Evolutionary conservation across 495 filamentous ascomycete species (phyloP), one percentile per base, ranked within the genome.

Genomic region (Penicillium pulvis): DNA sequence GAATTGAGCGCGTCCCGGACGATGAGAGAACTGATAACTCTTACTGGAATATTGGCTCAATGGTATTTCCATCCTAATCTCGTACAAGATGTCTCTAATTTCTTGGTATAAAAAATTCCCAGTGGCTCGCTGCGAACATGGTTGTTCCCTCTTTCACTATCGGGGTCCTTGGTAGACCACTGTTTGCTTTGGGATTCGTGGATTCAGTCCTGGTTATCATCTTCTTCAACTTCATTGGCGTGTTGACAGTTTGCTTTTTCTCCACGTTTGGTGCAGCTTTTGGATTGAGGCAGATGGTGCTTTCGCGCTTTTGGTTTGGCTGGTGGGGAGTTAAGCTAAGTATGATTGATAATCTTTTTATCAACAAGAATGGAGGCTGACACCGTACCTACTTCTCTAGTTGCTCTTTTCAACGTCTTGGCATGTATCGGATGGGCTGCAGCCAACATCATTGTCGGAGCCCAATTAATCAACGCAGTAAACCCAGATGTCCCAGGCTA

Each of bases 241-340:
- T 80, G 0, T 53, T 75, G 4, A 66, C 79, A 4, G 76, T 79
- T n/a, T 80, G 79, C 4, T 85, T 81, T 53, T 72, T 83, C 23
- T 75, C 71, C 31, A 82, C 76, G 8, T 66, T 81, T 54, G 80
- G 80, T 0, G 76, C 82, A 4, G 74, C 79, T 49, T 78, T 77
- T 2, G 82, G 82, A 8, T 67, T 85, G 68, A 73, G 82, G 8
- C 82, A 84, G 65, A 83, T 85, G 78, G 71, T 84, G 2, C 75
- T 82, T 60, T 81, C 81, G 7, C 72, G 82, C 7, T 85, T 75
- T 57, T 77, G 75, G 51, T 85, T 81, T 50, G 81, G 82, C 61
- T 83, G 63, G 51, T 60, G 59, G 59, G 59, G 62, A 51, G 66
- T 64, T 2, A 64, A 64, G 55, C 47, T 64, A 28, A 61, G 62